Evolutionary conservation across 176 grass and related monocot species (phyloP), one percentile per base, ranked within the genome.

Genomic region (Chloris gayana): DNA sequence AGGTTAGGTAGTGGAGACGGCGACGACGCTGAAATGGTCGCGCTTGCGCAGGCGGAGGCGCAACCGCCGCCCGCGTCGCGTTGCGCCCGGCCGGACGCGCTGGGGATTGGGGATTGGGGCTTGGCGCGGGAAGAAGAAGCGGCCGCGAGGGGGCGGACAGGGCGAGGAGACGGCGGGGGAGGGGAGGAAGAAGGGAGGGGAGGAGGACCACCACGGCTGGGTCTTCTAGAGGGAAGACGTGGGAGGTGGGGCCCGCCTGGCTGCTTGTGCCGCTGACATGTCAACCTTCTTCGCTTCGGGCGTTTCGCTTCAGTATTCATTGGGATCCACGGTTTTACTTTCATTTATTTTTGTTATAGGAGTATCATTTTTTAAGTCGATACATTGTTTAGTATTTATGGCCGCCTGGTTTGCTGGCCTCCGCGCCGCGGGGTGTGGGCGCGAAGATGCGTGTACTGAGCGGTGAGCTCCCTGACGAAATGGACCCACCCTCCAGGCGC

Each of bases 11-110:
- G 67, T 57, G 42, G 67, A 10, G 70, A 29, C 14, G 44, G 39
- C 33, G 74, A 56, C 38, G 73, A 35, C 74, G 47, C 68, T 59
- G 81, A 89, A 85, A 81, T 64, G 82, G 87, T 80, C 81, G 60
- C 58, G 4, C 18, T 49, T 49, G 45, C 45, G 45, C 45, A 53
- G 50, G 35, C 73, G 77, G 31, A 18, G 57, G 42, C 57, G 67
- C 68, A 42, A 11, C 67, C 47, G 49, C 45, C 45, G 45, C 13
- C 45, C 13, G 45, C 45, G 45, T 49, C 46, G 46, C 46, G 46
- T 49, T 49, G 46, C 46, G 46, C 46, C 46, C 46, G 46, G 46
- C 75, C 29, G 53, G 21, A 22, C 19, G 53, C 33, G 3, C 53
- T 14, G 53, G 21, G 5, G 5, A 0, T 21, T 77, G 61, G 19